phyloP scores from a whole-genome alignment of 2,329 filamentous ascomycete species.

The Talaromyces sp. region DNA sequence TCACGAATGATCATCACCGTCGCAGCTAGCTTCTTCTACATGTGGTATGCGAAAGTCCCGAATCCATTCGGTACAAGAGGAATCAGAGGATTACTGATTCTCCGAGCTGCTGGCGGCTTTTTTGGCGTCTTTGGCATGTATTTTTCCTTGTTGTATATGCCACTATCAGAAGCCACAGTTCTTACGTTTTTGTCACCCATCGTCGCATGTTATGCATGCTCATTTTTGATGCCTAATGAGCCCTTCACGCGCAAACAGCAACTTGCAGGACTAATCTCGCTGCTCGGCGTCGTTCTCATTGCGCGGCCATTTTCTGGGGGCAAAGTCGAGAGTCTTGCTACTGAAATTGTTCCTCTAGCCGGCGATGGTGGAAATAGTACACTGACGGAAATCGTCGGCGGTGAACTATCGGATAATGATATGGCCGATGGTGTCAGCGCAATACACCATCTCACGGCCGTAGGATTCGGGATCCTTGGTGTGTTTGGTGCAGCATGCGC shows the following conservation, averaged over 20 bases:
- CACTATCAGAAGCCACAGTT: conserved; percentile 80
- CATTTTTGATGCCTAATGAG: conserved; percentile 63
- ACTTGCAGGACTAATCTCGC: conserved; percentile 67
- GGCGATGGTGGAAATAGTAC: conserved; percentile 6
- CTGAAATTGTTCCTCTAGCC: background rate
- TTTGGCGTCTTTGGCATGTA: conserved; percentile 78
- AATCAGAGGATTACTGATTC: conserved; percentile 62
- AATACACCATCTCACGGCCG: conserved; percentile 63
- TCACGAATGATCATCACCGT: conserved; percentile 71
- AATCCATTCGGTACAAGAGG: conserved; percentile 63
- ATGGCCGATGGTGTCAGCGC: conserved; percentile 11
- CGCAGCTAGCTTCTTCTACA: conserved; percentile 62
- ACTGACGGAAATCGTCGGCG: background rate
- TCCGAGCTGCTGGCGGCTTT: conserved; percentile 65
- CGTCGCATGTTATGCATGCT: conserved; percentile 74
- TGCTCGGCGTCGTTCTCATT: conserved; percentile 77
- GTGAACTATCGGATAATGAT: background rate
- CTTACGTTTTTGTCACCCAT: conserved; percentile 81
- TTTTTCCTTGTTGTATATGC: conserved; percentile 69
- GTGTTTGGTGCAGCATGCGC: conserved; percentile 71
- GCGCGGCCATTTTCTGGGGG: conserved; percentile 55
- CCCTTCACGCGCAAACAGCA: conserved; percentile 74
- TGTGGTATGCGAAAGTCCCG: conserved; percentile 64
- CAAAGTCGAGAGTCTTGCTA: conserved; percentile 5
- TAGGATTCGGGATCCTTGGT: conserved; percentile 67